phyloP scores from a whole-genome alignment of 176 grass and related monocot species.

The Hsuehochloa calcarea region DNA sequence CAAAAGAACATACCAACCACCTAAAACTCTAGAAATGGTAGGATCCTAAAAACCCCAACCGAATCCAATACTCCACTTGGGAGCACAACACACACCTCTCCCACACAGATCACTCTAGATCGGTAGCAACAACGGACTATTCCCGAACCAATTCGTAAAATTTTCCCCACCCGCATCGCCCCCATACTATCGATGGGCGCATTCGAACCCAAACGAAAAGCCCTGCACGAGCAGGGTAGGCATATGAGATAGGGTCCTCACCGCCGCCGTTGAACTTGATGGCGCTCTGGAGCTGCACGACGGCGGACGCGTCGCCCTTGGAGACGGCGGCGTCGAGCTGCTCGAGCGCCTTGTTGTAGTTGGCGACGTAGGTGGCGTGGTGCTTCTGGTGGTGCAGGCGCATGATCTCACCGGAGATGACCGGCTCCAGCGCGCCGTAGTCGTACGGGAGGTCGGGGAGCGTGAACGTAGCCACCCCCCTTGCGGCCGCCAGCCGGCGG shows the following conservation, averaged over 20 bases:
- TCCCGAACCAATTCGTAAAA: background rate
- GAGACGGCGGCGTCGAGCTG: conserved; percentile 71
- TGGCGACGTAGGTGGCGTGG: conserved; percentile 93
- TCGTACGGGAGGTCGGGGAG: conserved; percentile 93
- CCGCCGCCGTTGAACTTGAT: conserved; percentile 99
- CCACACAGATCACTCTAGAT: conserved; percentile 5
- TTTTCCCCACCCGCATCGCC: background rate
- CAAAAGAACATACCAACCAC: background rate
- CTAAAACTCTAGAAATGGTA: background rate
- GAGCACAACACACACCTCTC: background rate
- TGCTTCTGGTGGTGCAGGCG: conserved; percentile 95
- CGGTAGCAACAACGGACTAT: background rate
- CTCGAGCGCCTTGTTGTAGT: conserved; percentile 99
- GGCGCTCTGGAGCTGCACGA: conserved; percentile 82
- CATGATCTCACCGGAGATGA: conserved; percentile 94
- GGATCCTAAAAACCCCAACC: background rate
- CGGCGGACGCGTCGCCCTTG: conserved; percentile 62
- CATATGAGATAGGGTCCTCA: background rate
- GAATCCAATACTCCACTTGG: background rate
- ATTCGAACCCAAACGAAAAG: background rate
- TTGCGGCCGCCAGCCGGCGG: conserved; percentile 4
- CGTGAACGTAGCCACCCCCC: conserved; percentile 48
- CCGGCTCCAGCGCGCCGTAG: conserved; percentile 85
- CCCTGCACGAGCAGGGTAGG: too few relatives aligned
- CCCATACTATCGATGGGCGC: background rate